Base-by-base conservation (phyloP, 129 eudicot species). In the Pulicaria dysenterica region DNA sequence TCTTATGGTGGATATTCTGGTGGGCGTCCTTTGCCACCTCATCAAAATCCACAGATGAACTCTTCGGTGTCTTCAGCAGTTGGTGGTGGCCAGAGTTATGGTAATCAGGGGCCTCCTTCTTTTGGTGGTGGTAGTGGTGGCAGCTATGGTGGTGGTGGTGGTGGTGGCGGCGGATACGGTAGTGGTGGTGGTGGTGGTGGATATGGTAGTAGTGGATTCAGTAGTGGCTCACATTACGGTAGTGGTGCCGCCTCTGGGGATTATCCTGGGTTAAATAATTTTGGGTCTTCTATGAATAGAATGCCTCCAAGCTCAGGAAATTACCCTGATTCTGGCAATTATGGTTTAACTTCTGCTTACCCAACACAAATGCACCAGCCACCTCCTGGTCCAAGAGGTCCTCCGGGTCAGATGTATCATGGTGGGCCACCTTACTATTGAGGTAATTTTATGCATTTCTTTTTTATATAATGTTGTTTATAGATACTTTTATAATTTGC, bases 381-480 rank as follows among this genome's bases (percentile, higher is more conserved):
- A 6, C 74, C 88, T 5, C 61, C 88, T 17, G 94, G 87, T 64
- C 89, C 91, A 3, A 83, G 89, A 56, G 85, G 73, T 71, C 91
- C 96, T 5, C 75, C 90, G 40, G 75, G 86, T 5, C 89, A 82
- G 64, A 73, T 84, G 92, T 90, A 90, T 69, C 96, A 79, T 69
- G 84, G 91, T 10, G 79, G 84, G 75, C 96, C 96, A 2, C 96
- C 91, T 11, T 85, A 90, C 72, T 88, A 82, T 71, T 87, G 80
- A 90, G 95, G 96, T 90, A 79, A 69, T 56, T 13, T 41, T 37
- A 5, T 17, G 5, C 13, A 5, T 31, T 41, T 39, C 19, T 38
- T 51, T 66, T 12, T 40, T 43, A 8, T 45, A 24, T 0, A 36
- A 45, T 8, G n/a, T 34, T 58, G 39, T 43, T 58, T 31, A 37